phyloP scores from a whole-genome alignment of 2,329 filamentous ascomycete genomes.

The Aspergillus uvarum region DNA sequence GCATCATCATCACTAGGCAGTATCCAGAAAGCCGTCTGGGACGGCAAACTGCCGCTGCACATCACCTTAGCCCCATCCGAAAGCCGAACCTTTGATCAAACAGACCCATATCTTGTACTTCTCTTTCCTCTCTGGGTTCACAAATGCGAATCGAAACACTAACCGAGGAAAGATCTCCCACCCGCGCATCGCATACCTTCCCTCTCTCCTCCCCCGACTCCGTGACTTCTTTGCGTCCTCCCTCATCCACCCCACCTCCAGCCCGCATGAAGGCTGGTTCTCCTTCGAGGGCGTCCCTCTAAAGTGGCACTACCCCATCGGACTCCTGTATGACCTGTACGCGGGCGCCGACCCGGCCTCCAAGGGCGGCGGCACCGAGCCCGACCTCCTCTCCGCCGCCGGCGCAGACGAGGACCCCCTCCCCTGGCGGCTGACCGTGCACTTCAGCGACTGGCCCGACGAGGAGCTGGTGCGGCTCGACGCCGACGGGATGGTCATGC shows the following conservation, averaged over 20 bases:
- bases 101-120: constrained; percentile 60
- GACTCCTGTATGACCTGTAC: constrained; percentile 69
- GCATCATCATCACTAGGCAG: constrained; percentile 23
- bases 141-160: not conserved
- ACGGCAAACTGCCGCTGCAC: constrained; percentile 59
- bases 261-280: constrained; percentile 59
- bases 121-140: not conserved
- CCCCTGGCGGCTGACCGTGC: constrained; percentile 64
- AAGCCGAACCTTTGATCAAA: constrained; percentile 60
- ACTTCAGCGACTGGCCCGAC: constrained; percentile 59
- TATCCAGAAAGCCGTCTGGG: constrained; percentile 55
- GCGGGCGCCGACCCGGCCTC: constrained; percentile 53
- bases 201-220: constrained; percentile 62
- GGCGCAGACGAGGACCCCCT: constrained; percentile 33
- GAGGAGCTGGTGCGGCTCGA: constrained; percentile 61
- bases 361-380: constrained; percentile 23
- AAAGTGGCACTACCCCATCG: constrained; percentile 71
- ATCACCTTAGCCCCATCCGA: constrained; percentile 60
- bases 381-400: constrained; percentile 10
- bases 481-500: constrained; percentile 54
- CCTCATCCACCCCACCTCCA: constrained; percentile 58
- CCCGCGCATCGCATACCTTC: constrained; percentile 67
- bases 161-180: constrained; percentile 52
- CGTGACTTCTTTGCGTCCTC: constrained; percentile 61
- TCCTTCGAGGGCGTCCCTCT: constrained; percentile 67